Evolutionary conservation across 441 rosid species (phyloP).

Genomic region (Populus hybrid): DNA sequence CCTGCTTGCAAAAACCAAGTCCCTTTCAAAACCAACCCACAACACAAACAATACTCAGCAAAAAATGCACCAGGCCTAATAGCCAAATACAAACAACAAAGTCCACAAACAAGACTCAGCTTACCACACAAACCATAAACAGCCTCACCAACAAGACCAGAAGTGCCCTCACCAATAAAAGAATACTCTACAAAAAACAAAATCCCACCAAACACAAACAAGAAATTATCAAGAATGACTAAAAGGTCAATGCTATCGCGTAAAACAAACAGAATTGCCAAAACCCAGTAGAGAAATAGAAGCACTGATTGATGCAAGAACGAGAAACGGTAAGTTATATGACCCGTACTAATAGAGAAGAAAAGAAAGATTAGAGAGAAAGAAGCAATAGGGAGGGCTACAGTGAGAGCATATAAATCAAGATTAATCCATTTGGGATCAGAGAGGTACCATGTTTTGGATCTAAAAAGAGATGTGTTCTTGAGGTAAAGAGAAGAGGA

Average conservation of each 20-base stretch:
- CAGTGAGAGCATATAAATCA: conserved; percentile 44
- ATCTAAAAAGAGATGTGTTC: conserved; percentile 48
- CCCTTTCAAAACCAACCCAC: conserved; percentile 52
- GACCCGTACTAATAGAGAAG: conserved; percentile 34
- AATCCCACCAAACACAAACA: conserved; percentile 32
- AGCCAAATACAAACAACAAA: conserved; percentile 48
- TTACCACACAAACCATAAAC: conserved; percentile 39
- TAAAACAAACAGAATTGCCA: conserved; percentile 32
- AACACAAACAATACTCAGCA: conserved; percentile 44
- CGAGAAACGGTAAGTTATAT: conserved; percentile 47
- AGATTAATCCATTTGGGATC: conserved; percentile 42
- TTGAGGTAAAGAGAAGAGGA: conserved; percentile 48
- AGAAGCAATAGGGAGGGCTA: conserved; percentile 60
- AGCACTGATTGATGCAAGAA: conserved; percentile 41
- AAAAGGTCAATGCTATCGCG: conserved; percentile 29
- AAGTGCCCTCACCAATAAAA: conserved; percentile 37
- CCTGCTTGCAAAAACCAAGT: conserved; percentile 57
- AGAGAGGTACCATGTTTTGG: conserved; percentile 53
- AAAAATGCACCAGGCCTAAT: conserved; percentile 46
- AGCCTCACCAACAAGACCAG: conserved; percentile 32
- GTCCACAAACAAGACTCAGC: conserved; percentile 45
- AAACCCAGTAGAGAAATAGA: conserved; percentile 46
- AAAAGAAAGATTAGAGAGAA: conserved; percentile 49
- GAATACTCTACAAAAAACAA: conserved; percentile 44
- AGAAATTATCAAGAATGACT: conserved; percentile 29